Conservation (phyloP, 177 flowering plant genomes). For the Vitis hybrid region DNA sequence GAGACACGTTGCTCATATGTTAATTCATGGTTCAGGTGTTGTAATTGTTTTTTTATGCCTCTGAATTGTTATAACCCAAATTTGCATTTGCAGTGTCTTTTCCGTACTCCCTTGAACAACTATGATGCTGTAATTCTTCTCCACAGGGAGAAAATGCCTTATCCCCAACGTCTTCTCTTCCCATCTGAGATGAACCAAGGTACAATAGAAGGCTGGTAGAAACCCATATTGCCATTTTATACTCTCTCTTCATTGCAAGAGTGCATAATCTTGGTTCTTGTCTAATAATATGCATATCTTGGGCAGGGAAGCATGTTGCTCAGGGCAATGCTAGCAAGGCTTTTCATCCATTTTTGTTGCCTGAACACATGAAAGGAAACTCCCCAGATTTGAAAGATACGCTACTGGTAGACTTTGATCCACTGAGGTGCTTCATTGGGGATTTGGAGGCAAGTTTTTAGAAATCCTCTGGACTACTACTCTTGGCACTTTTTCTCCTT, state of each 20-base stretch:
- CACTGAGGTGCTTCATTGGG: conserved; percentile 59
- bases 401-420: conserved; percentile 83
- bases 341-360: conserved; percentile 58
- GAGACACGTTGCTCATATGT: conserved; percentile 7
- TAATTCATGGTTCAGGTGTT: background rate
- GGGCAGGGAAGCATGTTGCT: conserved; percentile 65
- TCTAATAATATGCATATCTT: conserved; percentile 4
- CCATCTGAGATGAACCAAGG: conserved; percentile 74
- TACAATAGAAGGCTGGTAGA: conserved; percentile 7
- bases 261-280: background rate
- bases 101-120: conserved; percentile 86
- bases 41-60: background rate
- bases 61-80: background rate
- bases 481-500: background rate
- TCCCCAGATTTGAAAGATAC: conserved; percentile 45
- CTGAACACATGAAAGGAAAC: conserved; percentile 38
- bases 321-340: conserved; percentile 65
- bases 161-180: conserved; percentile 85
- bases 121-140: conserved; percentile 92
- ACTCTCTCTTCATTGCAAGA: background rate
- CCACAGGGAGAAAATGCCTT: conserved; percentile 72
- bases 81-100: conserved; percentile 62
- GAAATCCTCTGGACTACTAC: background rate
- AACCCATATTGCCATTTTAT: too few species aligned
- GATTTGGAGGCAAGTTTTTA: conserved; percentile 66